Percentiles rank a stretch among this genome's conserved stretches.
Evolutionary conservation across 2,329 filamentous ascomycete species (phyloP).

Genomic region (Sclerotinia minor): DNA sequence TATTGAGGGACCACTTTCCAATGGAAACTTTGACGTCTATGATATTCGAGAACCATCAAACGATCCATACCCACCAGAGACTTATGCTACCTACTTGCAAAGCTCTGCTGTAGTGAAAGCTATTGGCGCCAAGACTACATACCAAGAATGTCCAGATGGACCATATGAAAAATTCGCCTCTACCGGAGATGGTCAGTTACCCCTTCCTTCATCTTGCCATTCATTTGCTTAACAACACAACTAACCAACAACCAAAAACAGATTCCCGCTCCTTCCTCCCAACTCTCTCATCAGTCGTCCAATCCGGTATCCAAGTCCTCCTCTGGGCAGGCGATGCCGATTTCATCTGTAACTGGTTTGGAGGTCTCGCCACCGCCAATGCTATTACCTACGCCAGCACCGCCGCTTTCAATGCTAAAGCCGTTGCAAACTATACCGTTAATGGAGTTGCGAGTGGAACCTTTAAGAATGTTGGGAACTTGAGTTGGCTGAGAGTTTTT

Average conservation of each 20-base stretch:
- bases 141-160: slow-evolving; percentile 46
- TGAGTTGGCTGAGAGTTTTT: slow-evolving; percentile 52
- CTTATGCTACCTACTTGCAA: slow-evolving; percentile 47
- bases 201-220: slow-evolving; percentile 22
- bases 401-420: slow-evolving; percentile 45
- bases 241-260: slow-evolving; percentile 13
- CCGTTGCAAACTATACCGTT: slow-evolving; percentile 49
- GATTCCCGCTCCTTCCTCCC: slow-evolving; percentile 48
- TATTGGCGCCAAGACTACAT: slow-evolving; percentile 49
- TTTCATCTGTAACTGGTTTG: slow-evolving; percentile 60
- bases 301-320: slow-evolving; percentile 50
- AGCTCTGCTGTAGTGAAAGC: slow-evolving; percentile 43
- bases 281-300: slow-evolving; percentile 48
- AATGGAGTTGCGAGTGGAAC: slow-evolving; percentile 49
- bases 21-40: slow-evolving; percentile 25
- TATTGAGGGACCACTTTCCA: slow-evolving; percentile 26
- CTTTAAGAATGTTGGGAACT: slow-evolving; percentile 53
- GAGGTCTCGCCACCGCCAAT: slow-evolving; percentile 50
- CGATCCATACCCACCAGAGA: slow-evolving; percentile 42
- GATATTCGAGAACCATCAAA: slow-evolving; percentile 28
- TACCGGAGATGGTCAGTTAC: slow-evolving; percentile 45
- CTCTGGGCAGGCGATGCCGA: slow-evolving; percentile 57
- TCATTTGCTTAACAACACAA: neutral
- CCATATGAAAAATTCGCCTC: slow-evolving; percentile 44
- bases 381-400: slow-evolving; percentile 47